These are phyloP conservation scores for Alloteropsis angusta DNA, from an alignment of 202 grass and related monocot species.

Conservation along the genomic window DNA sequence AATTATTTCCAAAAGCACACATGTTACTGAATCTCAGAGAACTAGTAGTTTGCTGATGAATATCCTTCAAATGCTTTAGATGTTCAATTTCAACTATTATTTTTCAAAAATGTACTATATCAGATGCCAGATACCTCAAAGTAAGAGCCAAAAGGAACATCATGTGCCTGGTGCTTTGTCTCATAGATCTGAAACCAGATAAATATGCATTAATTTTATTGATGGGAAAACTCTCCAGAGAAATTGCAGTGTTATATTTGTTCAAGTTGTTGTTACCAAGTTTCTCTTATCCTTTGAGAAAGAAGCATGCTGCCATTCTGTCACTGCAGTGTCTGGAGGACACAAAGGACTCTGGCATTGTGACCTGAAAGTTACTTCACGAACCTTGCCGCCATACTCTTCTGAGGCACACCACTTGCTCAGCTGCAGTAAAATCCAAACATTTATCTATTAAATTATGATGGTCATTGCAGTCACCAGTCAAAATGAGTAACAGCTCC, in stretches of 20 bases:
- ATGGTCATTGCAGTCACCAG: conserved; percentile 12
- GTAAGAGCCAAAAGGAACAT: conserved; percentile 96
- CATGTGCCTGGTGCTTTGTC: conserved; percentile 89
- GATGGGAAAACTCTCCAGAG: background rate
- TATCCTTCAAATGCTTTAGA: conserved; percentile 18
- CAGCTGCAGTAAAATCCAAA: conserved; percentile 40
- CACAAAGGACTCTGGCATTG: conserved; percentile 88
- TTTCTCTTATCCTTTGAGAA: conserved; percentile 61
- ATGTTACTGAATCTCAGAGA: background rate
- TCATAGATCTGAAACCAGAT: conserved; percentile 69
- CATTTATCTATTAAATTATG: conserved; percentile 5
- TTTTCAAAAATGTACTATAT: background rate
- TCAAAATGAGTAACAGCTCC: background rate
- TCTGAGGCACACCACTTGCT: conserved; percentile 59
- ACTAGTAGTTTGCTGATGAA: background rate
- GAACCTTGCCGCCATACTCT: conserved; percentile 57
- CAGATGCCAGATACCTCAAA: conserved; percentile 71
- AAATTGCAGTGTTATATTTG: conserved; percentile 3
- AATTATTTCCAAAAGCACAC: background rate
- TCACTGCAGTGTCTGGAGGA: conserved; percentile 81
- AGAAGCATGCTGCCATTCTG: conserved; percentile 64
- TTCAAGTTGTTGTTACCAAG: conserved; percentile 52
- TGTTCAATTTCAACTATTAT: background rate
- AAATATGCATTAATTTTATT: background rate
- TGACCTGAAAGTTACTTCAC: conserved; percentile 78